Percentiles rank a stretch among this genome's conserved stretches.
phyloP scores from a whole-genome alignment of 2,329 filamentous ascomycete genomes.

The Fusarium sp. region DNA sequence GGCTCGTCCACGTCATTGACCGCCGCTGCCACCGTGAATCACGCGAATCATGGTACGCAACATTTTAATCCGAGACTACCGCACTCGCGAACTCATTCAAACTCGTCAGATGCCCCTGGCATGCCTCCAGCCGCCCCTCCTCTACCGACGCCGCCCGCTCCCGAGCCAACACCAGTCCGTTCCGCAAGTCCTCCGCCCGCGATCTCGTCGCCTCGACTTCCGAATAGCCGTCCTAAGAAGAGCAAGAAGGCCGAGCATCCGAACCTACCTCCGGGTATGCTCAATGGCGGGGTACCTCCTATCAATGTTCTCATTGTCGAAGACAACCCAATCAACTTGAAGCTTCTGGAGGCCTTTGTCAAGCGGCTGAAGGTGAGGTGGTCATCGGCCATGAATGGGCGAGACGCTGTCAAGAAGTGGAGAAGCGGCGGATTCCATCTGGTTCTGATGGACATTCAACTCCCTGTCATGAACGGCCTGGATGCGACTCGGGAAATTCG shows the following conservation, averaged over 20 bases:
- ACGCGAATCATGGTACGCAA: constrained; percentile 51
- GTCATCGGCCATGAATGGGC: constrained; percentile 96
- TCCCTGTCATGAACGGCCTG: constrained; percentile 95
- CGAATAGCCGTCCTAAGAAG: constrained; percentile 62
- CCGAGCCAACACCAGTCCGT: constrained; percentile 56
- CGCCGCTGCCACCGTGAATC: constrained; percentile 47
- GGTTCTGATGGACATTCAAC: constrained; percentile 98
- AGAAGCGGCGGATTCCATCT: constrained; percentile 91
- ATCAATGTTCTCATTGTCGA: constrained; percentile 99
- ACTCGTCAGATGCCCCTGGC: constrained; percentile 64
- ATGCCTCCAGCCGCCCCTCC: constrained; percentile 63
- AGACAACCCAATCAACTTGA: constrained; percentile 97
- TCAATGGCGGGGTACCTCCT: constrained; percentile 88
- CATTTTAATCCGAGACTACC: constrained; percentile 54
- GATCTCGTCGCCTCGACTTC: constrained; percentile 61
- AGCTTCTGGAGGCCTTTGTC: constrained; percentile 93
- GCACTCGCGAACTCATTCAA: constrained; percentile 70
- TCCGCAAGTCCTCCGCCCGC: constrained; percentile 66
- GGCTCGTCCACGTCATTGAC: constrained; percentile 52
- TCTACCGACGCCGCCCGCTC: constrained; percentile 64
- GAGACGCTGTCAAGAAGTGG: constrained; percentile 95
- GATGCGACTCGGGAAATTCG: constrained; percentile 96
- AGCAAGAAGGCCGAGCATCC: constrained; percentile 64
- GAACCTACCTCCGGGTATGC: constrained; percentile 69
- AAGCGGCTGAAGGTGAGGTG: constrained; percentile 95